Percentiles rank a stretch among this genome's conserved stretches.
Evolutionary conservation across 805 yeast species (phyloP).

Genomic region (Grigorovia yakushimaensis): DNA sequence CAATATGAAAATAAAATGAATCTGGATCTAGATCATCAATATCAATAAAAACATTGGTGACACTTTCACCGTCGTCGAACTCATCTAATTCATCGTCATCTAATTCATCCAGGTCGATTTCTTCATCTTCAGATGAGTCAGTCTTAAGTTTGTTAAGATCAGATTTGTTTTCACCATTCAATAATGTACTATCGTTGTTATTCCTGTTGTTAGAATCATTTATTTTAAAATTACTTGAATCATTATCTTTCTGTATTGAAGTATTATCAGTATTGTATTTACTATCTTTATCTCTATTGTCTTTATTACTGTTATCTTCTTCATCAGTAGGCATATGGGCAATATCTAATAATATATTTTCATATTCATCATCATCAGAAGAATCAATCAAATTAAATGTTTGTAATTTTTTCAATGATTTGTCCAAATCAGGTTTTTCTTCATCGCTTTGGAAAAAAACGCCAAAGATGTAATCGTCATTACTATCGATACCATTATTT

Average conservation of each 20-base stretch:
- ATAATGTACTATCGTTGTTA: conserved; percentile 1
- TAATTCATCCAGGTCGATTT: conserved; percentile 12
- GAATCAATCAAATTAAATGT: conserved; percentile 15
- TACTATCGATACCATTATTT: conserved; percentile 31
- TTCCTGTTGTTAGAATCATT: too few species aligned
- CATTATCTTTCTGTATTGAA: conserved; percentile 2
- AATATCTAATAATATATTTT: conserved; percentile 26
- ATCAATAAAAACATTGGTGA: conserved; percentile 32
- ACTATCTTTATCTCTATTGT: conserved; percentile 11
- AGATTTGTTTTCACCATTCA: conserved; percentile 1
- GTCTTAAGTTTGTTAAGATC: neutral
- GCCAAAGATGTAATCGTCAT: conserved; percentile 28
- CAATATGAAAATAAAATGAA: conserved; percentile 28
- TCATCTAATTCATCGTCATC: conserved; percentile 19
- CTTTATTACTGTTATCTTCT: conserved; percentile 15
- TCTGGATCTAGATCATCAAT: conserved; percentile 32
- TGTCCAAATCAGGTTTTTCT: conserved; percentile 7
- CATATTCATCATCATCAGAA: conserved; percentile 28
- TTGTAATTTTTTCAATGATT: conserved; percentile 10
- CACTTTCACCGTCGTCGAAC: conserved; percentile 31
- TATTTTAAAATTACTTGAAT: neutral
- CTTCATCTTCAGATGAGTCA: neutral
- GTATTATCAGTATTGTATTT: conserved; percentile 20
- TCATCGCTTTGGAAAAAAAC: conserved; percentile 28
- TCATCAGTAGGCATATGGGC: conserved; percentile 30